Evolutionary conservation across 495 filamentous ascomycete species (phyloP).

Genomic region (Penicillium lagena): DNA sequence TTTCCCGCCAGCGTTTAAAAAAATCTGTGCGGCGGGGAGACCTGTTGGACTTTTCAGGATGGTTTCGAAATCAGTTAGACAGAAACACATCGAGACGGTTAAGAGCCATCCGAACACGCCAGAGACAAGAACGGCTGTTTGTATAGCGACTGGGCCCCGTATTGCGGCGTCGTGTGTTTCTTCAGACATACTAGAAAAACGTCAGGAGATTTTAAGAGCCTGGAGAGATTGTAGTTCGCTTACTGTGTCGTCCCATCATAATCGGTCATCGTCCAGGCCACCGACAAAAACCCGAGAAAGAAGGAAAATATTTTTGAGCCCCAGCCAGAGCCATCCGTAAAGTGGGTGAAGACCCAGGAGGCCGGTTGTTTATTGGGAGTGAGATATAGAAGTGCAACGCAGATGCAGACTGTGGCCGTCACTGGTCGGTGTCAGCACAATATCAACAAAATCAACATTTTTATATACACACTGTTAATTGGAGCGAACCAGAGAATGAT

Average conservation of each 20-base stretch:
- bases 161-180: constrained; percentile 67
- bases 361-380: constrained; percentile 60
- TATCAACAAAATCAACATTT: neutral
- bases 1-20: constrained; percentile 59
- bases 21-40: constrained; percentile 64
- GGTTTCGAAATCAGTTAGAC: constrained; percentile 55
- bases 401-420: constrained; percentile 52
- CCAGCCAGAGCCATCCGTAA: constrained; percentile 64
- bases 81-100: constrained; percentile 64
- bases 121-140: constrained; percentile 58
- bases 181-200: constrained; percentile 54
- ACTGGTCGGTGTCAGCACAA: constrained; percentile 24
- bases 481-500: constrained; percentile 68
- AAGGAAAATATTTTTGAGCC: constrained; percentile 58
- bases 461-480: constrained; percentile 52
- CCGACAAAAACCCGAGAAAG: constrained; percentile 62
- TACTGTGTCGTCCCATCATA: constrained; percentile 70
- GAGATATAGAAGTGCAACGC: constrained; percentile 52
- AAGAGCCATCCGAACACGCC: constrained; percentile 59
- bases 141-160: constrained; percentile 58
- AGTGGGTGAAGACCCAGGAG: constrained; percentile 59
- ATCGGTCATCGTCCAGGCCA: constrained; percentile 73
- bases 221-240: constrained; percentile 7
- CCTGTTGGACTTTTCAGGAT: constrained; percentile 58
- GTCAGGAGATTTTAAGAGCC: neutral